These are phyloP conservation scores for Prunus dulcis DNA, from an alignment of 306 rosid genomes.

Conservation along the genomic window DNA sequence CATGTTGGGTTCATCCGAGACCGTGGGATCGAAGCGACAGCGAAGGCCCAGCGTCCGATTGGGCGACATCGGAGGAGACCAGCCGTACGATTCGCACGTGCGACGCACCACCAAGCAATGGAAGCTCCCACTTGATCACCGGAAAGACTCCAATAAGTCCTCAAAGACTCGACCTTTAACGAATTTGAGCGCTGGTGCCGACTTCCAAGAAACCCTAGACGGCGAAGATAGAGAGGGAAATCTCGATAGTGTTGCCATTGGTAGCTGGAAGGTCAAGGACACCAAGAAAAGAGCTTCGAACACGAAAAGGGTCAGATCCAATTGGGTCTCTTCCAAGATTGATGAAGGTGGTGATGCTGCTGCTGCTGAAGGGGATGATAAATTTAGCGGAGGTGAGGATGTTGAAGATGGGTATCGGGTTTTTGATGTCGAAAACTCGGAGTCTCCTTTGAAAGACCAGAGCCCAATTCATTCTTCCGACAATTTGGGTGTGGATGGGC, in stretches of 20 bases:
- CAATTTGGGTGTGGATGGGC: constrained; percentile 71
- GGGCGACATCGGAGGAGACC: constrained; percentile 96
- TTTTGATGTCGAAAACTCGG: constrained; percentile 74
- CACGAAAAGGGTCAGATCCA: constrained; percentile 76
- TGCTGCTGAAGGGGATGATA: constrained; percentile 49
- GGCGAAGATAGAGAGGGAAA: constrained; percentile 54
- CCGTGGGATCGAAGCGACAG: constrained; percentile 78
- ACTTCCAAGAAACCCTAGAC: constrained; percentile 62
- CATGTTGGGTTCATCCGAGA: constrained; percentile 43
- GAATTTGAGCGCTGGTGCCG: constrained; percentile 51
- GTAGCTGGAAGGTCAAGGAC: constrained; percentile 83
- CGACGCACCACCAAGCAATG: constrained; percentile 70
- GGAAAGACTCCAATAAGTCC: constrained; percentile 49
- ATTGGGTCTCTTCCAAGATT: constrained; percentile 71
- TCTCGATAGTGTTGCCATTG: constrained; percentile 70
- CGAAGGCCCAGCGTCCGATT: constrained; percentile 87
- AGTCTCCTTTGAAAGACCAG: constrained; percentile 68
- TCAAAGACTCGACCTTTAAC: constrained; percentile 83
- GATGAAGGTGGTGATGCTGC: constrained; percentile 48
- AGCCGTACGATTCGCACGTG: constrained; percentile 59
- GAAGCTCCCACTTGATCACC: constrained; percentile 50
- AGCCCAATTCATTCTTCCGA: constrained; percentile 67
- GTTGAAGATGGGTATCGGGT: constrained; percentile 68
- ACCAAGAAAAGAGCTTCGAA: constrained; percentile 68
- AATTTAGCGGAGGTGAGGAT: constrained; percentile 69